Percentiles rank a stretch among this genome's conserved stretches.
Evolutionary conservation across 306 rosid genomes (phyloP).

Genomic region (Nissolia schottii): DNA sequence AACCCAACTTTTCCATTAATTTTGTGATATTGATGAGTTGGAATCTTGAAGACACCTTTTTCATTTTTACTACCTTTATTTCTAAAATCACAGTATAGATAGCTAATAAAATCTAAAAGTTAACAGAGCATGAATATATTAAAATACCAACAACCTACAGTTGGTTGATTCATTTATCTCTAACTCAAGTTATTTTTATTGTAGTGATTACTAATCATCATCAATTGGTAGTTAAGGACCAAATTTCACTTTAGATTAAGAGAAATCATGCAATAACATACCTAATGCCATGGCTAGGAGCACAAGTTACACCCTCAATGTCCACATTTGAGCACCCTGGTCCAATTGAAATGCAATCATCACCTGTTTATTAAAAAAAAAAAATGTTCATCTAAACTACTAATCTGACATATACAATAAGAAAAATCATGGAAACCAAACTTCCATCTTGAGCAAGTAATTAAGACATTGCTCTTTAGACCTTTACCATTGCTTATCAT

Average conservation of each 20-base stretch:
- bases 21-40: conserved; percentile 1
- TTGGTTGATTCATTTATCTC: background rate
- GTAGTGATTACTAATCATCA: background rate
- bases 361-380: conserved; percentile 54
- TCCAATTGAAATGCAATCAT: conserved; percentile 94
- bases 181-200: background rate
- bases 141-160: background rate
- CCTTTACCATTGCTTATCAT: conserved; percentile 77
- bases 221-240: conserved; percentile 1
- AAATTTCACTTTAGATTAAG: conserved; percentile 1
- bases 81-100: background rate
- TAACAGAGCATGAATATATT: background rate
- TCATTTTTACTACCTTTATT: background rate
- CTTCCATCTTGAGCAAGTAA: background rate
- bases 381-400: background rate
- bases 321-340: conserved; percentile 78
- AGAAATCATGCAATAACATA: conserved; percentile 24
- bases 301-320: conserved; percentile 82
- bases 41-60: background rate
- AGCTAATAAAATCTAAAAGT: background rate
- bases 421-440: background rate
- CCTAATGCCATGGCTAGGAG: conserved; percentile 97
- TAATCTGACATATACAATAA: background rate
- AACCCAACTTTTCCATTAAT: background rate
- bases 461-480: background rate